phyloP scores from a whole-genome alignment of 2,329 filamentous ascomycete genomes.

The Aspergillus sp. region DNA sequence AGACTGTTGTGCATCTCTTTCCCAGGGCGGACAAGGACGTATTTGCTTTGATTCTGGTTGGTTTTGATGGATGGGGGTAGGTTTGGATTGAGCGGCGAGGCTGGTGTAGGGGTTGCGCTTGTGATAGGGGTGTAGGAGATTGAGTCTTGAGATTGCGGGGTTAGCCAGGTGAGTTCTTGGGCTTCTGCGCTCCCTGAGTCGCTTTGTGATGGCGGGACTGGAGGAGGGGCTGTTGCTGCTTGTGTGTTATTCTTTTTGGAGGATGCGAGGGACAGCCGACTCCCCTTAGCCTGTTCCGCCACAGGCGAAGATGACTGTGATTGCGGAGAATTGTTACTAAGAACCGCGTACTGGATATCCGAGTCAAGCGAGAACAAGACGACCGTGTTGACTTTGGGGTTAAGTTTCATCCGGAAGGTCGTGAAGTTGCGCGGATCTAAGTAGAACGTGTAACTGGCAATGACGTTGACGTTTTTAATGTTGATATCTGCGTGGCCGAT shows the following conservation, averaged over 20 bases:
- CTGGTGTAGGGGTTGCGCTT: background rate
- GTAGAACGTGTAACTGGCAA: conserved; percentile 28
- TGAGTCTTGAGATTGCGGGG: conserved; percentile 26
- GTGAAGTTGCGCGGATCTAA: conserved; percentile 34
- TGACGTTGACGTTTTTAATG: conserved; percentile 19
- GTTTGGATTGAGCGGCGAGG: background rate
- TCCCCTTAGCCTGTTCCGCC: background rate
- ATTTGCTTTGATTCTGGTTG: conserved; percentile 13
- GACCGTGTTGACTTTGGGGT: conserved; percentile 26
- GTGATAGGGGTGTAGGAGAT: conserved; percentile 18
- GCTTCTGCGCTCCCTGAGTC: background rate
- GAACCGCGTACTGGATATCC: conserved; percentile 26
- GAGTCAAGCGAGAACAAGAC: conserved; percentile 30
- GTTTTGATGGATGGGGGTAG: background rate
- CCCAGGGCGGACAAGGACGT: conserved; percentile 29
- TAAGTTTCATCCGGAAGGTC: conserved; percentile 35
- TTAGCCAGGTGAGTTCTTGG: conserved; percentile 19
- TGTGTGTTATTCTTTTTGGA: background rate
- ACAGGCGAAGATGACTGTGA: background rate
- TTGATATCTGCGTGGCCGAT: conserved; percentile 17
- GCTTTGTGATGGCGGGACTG: background rate
- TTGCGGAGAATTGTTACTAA: conserved; percentile 12
- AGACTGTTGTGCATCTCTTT: conserved; percentile 27
- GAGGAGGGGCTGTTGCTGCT: conserved; percentile 2
- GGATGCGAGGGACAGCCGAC: background rate